Evolutionary conservation across 371 early-diverging fungal genomes (phyloP).

Genomic region (Mucor lusitanicus): DNA sequence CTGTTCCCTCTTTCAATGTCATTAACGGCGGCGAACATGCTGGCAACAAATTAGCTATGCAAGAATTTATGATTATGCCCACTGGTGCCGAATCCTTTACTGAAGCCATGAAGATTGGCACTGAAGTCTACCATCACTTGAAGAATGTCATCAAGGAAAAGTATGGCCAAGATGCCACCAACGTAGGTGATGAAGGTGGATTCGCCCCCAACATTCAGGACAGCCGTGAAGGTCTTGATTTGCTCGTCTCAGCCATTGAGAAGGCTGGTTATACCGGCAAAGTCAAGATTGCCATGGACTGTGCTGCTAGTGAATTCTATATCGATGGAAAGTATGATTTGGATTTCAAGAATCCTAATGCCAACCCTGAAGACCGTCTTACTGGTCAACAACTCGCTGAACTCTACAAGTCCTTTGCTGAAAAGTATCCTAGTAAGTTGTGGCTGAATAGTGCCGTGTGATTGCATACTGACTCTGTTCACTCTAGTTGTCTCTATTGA

Average conservation of each 20-base stretch:
- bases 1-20: conserved; percentile 98
- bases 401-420: conserved; percentile 83
- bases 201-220: conserved; percentile 99
- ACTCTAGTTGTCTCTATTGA: conserved; percentile 88
- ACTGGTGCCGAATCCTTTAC: conserved; percentile 91
- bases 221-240: conserved; percentile 94
- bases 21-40: conserved; percentile 99
- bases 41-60: conserved; percentile 99
- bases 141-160: conserved; percentile 96
- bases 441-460: background rate
- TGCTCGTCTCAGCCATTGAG: conserved; percentile 87
- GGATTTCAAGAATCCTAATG: conserved; percentile 93
- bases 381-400: conserved; percentile 82
- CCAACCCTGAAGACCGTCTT: conserved; percentile 76
- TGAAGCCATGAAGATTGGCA: conserved; percentile 97
- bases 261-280: conserved; percentile 94
- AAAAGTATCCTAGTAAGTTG: conserved; percentile 82
- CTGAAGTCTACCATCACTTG: conserved; percentile 95
- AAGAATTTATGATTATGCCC: conserved; percentile 99
- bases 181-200: conserved; percentile 99
- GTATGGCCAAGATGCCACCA: conserved; percentile 98
- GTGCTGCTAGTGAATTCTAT: conserved; percentile 98
- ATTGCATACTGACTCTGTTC: background rate
- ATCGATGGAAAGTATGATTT: conserved; percentile 95
- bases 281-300: conserved; percentile 98